Conservation (phyloP, 257 asterid genomes). For the Solanum appendiculatum region DNA sequence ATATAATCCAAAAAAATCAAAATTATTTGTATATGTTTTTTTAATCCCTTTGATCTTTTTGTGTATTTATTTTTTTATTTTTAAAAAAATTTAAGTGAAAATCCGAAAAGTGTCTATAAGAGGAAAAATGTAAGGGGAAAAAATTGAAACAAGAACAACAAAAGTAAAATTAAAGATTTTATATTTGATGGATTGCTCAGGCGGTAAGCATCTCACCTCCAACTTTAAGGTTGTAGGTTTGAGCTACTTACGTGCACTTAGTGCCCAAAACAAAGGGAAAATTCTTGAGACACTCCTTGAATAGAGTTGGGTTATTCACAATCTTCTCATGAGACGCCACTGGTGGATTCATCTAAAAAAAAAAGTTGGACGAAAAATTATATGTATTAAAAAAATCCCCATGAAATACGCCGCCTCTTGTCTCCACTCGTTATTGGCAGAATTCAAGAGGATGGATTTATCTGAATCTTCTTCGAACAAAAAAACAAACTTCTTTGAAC, state of each 20-base stretch:
- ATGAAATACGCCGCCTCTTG: too few relatives aligned
- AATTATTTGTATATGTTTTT: not conserved
- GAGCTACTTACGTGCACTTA: conserved; percentile 30
- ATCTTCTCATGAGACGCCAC: conserved; percentile 61
- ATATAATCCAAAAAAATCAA: too few relatives aligned
- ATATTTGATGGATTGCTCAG: too few relatives aligned
- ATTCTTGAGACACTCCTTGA: conserved; percentile 40
- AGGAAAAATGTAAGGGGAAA: not conserved
- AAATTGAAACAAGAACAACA: not conserved
- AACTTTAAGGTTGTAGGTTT: accelerated
- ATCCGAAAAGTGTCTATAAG: not conserved
- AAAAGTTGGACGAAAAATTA: too few relatives aligned
- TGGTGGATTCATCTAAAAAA: not conserved
- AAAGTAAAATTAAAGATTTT: not conserved
- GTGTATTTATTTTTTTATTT: not conserved
- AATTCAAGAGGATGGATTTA: too few relatives aligned
- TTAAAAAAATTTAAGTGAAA: not conserved
- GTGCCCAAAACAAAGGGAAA: conserved; percentile 41
- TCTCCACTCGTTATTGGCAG: not conserved
- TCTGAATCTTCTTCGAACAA: not conserved
- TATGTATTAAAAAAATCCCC: too few relatives aligned
- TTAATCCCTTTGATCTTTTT: not conserved
- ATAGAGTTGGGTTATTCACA: conserved; percentile 30
- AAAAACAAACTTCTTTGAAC: too few relatives aligned
- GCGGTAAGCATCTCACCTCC: accelerated